These are phyloP conservation scores for Paramyrothecium sp. DNA, from an alignment of 2,329 filamentous ascomycete species.

Conservation along the genomic window DNA sequence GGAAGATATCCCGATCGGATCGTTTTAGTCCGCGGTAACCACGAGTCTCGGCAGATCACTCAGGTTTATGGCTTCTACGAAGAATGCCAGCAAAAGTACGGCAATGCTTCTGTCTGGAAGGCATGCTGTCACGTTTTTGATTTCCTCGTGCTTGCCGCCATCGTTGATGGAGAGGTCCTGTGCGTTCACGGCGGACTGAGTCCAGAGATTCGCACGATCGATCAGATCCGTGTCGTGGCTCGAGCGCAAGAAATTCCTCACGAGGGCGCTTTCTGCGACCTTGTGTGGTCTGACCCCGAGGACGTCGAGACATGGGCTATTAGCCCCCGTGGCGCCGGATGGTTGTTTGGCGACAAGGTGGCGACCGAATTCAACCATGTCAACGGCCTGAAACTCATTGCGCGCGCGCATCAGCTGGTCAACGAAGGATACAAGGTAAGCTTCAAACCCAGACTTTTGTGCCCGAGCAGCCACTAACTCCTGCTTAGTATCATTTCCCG, in stretches of 20 bases:
- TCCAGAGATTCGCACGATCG: slow-evolving; percentile 92
- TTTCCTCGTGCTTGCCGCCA: slow-evolving; percentile 92
- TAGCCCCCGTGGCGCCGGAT: slow-evolving; percentile 92
- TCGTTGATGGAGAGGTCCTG: slow-evolving; percentile 97
- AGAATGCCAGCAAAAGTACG: slow-evolving; percentile 96
- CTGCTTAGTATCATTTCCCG: slow-evolving; percentile 77
- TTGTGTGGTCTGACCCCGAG: slow-evolving; percentile 98
- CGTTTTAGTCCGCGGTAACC: slow-evolving; percentile 94
- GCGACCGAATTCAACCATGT: slow-evolving; percentile 97
- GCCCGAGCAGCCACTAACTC: slow-evolving; percentile 26
- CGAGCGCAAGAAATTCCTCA: slow-evolving; percentile 97
- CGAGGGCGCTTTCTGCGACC: slow-evolving; percentile 95
- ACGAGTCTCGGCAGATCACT: slow-evolving; percentile 95
- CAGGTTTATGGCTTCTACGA: slow-evolving; percentile 99
- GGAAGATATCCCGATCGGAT: slow-evolving; percentile 88
- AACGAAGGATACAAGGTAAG: slow-evolving; percentile 95
- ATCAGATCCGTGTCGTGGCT: slow-evolving; percentile 98
- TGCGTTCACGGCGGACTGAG: slow-evolving; percentile 93
- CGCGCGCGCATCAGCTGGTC: slow-evolving; percentile 95
- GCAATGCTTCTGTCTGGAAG: slow-evolving; percentile 99
- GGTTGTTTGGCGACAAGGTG: slow-evolving; percentile 96
- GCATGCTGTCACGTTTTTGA: slow-evolving; percentile 99
- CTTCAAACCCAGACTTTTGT: not conserved
- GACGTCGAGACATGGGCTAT: slow-evolving; percentile 96
- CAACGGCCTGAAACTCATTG: slow-evolving; percentile 92